These are phyloP conservation scores for Pholiota microspora DNA, from an alignment of 768 basidiomycete species.

Conservation along the genomic window DNA sequence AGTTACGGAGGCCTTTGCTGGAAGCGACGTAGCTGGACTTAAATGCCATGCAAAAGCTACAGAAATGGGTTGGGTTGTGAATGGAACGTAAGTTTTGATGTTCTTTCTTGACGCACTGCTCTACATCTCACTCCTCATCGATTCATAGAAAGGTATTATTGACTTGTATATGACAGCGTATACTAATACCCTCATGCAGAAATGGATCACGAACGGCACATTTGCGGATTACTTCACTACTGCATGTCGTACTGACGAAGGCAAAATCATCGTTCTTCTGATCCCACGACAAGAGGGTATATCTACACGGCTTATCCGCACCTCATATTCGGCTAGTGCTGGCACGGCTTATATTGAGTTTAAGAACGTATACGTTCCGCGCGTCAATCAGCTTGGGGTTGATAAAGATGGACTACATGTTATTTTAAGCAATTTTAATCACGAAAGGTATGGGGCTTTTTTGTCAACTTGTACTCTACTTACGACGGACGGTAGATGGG, in stretches of 20 bases:
- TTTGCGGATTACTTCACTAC: constrained; percentile 72
- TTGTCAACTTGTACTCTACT: too few species aligned
- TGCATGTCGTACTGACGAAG: constrained; percentile 53
- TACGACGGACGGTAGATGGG: constrained; percentile 45
- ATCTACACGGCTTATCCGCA: constrained; percentile 82
- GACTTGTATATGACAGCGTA: too few species aligned
- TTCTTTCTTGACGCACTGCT: too few species aligned
- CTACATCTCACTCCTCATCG: background rate
- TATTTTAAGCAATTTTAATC: constrained; percentile 77
- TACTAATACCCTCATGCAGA: constrained; percentile 25
- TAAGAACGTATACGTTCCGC: constrained; percentile 82
- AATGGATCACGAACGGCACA: constrained; percentile 82
- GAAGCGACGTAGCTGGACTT: constrained; percentile 70
- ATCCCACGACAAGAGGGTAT: constrained; percentile 44
- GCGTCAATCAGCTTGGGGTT: constrained; percentile 74
- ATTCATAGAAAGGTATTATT: background rate
- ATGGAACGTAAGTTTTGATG: constrained; percentile 57
- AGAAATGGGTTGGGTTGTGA: constrained; percentile 73
- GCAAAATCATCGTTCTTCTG: constrained; percentile 25
- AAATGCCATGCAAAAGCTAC: constrained; percentile 71
- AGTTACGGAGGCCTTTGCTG: constrained; percentile 85
- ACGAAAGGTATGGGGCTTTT: constrained; percentile 64
- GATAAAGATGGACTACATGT: constrained; percentile 41
- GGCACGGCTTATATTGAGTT: constrained; percentile 86
- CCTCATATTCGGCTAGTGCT: constrained; percentile 75